Conservation (phyloP, 192 early-diverging fungal species). For the Coemansia sp. region DNA sequence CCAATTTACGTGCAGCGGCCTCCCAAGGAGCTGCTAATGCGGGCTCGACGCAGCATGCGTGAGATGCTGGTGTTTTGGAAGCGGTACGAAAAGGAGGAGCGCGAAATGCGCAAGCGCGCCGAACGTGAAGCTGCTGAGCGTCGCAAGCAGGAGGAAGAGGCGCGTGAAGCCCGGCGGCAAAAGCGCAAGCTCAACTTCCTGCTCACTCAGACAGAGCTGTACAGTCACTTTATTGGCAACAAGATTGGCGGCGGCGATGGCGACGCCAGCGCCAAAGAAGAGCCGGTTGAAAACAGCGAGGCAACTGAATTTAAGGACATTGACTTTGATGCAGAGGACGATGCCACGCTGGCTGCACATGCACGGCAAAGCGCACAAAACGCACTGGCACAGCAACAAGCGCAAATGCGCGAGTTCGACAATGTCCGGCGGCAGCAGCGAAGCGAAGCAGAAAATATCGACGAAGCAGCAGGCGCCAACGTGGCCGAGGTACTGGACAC, state of each 20-base stretch:
- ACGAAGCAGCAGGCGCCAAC: slow-evolving; percentile 26
- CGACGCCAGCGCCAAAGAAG: slow-evolving; percentile 4
- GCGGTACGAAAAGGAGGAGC: slow-evolving; percentile 85
- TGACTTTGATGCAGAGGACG: slow-evolving; percentile 79
- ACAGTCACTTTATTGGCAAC: slow-evolving; percentile 86
- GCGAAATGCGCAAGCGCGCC: slow-evolving; percentile 81
- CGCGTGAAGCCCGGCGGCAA: slow-evolving; percentile 76
- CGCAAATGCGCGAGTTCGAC: slow-evolving; percentile 71
- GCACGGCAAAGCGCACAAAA: slow-evolving; percentile 73
- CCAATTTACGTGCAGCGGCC: slow-evolving; percentile 28
- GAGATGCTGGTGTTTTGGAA: slow-evolving; percentile 92
- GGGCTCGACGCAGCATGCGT: slow-evolving; percentile 65
- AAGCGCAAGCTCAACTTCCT: slow-evolving; percentile 89
- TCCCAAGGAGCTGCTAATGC: slow-evolving; percentile 61
- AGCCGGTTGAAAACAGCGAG: background rate
- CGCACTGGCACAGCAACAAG: slow-evolving; percentile 69
- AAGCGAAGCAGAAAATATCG: slow-evolving; percentile 1
- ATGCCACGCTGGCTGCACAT: slow-evolving; percentile 63
- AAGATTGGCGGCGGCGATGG: slow-evolving; percentile 56
- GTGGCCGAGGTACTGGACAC: slow-evolving; percentile 62
- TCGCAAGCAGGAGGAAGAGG: slow-evolving; percentile 76
- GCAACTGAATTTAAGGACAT: slow-evolving; percentile 55
- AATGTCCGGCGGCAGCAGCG: slow-evolving; percentile 22
- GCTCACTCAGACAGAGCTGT: slow-evolving; percentile 89
- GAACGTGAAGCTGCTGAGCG: slow-evolving; percentile 82